Percentiles rank a stretch among this genome's conserved stretches.
phyloP scores from a whole-genome alignment of 2,329 filamentous ascomycete species.

The Graphium sp. region DNA sequence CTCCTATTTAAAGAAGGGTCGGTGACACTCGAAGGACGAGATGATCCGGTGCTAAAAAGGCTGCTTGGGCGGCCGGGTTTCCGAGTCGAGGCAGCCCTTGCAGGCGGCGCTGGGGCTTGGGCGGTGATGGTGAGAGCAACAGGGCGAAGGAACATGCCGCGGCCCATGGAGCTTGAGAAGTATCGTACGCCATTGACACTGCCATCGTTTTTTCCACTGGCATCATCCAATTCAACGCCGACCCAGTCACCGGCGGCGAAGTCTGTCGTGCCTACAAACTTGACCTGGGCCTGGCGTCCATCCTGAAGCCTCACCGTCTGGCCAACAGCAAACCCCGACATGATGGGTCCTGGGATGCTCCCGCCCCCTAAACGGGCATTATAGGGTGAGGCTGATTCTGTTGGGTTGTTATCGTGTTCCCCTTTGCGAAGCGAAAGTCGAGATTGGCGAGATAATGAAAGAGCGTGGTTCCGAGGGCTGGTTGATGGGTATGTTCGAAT shows the following conservation, averaged over 20 bases:
- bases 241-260: slow-evolving; percentile 80
- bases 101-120: slow-evolving; percentile 22
- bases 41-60: slow-evolving; percentile 17
- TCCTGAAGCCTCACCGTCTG: slow-evolving; percentile 68
- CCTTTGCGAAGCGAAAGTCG: too few relatives aligned
- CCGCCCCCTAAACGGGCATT: too few relatives aligned
- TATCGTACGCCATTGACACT: slow-evolving; percentile 77
- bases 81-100: slow-evolving; percentile 20
- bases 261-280: slow-evolving; percentile 63
- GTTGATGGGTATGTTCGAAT: too few relatives aligned
- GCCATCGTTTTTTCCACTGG: slow-evolving; percentile 85
- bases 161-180: slow-evolving; percentile 65
- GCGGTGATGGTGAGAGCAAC: slow-evolving; percentile 45
- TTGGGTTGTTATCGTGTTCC: too few relatives aligned
- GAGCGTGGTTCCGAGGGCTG: too few relatives aligned
- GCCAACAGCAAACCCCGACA: slow-evolving; percentile 45
- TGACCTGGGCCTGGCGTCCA: slow-evolving; percentile 59
- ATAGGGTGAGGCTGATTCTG: too few relatives aligned
- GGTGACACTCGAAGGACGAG: slow-evolving; percentile 20
- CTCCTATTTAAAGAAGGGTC: slow-evolving; percentile 42
- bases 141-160: slow-evolving; percentile 73
- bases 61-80: slow-evolving; percentile 30
- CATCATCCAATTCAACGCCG: slow-evolving; percentile 71
- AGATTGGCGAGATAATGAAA: too few relatives aligned
- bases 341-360: slow-evolving; percentile 15